These are phyloP conservation scores for Diaporthe vaccinii DNA, from an alignment of 2,329 filamentous ascomycete genomes.

Conservation along the genomic window DNA sequence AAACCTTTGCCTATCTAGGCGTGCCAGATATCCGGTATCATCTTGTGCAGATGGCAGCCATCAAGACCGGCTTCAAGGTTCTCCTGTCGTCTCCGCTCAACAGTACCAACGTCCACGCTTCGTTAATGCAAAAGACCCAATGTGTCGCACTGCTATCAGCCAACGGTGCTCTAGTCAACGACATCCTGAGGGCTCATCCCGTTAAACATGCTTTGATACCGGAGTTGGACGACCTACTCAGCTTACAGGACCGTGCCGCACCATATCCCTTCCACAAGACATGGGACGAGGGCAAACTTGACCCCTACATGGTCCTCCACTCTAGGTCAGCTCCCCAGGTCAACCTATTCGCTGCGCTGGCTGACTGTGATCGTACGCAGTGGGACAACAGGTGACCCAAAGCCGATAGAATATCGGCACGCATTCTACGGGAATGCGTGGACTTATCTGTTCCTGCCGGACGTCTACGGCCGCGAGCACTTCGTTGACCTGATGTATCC, in stretches of 20 bases:
- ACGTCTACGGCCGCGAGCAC: constrained; percentile 24
- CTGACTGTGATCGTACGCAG: constrained; percentile 26
- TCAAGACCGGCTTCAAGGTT: constrained; percentile 43
- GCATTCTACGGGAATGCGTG: constrained; percentile 31
- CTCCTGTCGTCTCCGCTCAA: constrained; percentile 44
- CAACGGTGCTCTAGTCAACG: constrained; percentile 38
- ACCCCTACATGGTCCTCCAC: constrained; percentile 42
- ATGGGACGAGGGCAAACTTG: constrained; percentile 40
- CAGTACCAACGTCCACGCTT: constrained; percentile 41
- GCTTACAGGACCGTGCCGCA: constrained; percentile 30
- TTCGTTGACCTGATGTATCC: constrained; percentile 31
- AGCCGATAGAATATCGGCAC: constrained; percentile 37
- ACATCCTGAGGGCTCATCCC: constrained; percentile 37
- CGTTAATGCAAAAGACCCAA: constrained; percentile 40
- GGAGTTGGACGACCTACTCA: constrained; percentile 41
- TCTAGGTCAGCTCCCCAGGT: constrained; percentile 25
- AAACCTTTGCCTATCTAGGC: constrained; percentile 43
- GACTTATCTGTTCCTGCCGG: constrained; percentile 25
- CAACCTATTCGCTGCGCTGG: background rate
- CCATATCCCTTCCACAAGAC: constrained; percentile 43
- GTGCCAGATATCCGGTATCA: constrained; percentile 43
- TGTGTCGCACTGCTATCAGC: constrained; percentile 42
- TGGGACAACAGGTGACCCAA: constrained; percentile 44
- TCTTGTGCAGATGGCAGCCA: constrained; percentile 43
- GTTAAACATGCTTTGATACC: constrained; percentile 37